These are phyloP conservation scores for Solanum paucissectum DNA, from an alignment of 257 asterid genomes.

Conservation along the genomic window DNA sequence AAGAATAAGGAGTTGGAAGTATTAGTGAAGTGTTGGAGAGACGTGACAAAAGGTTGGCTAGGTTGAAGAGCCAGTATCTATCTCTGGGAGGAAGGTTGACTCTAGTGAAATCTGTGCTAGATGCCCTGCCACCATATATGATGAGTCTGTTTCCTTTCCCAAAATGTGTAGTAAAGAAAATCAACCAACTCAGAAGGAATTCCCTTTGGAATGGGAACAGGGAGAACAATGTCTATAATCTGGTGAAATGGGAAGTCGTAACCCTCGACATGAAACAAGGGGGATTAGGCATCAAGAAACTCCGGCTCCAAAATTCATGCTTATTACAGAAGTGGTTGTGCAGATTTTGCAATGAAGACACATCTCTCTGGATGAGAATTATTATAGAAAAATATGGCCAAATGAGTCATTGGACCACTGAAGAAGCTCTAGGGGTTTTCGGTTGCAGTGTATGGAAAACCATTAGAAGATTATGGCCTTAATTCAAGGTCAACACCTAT, in stretches of 20 bases:
- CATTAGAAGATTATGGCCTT: background rate
- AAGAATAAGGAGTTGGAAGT: too few species aligned
- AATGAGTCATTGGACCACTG: background rate
- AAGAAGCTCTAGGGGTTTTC: background rate
- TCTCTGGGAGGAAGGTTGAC: too few species aligned
- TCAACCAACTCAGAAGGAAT: background rate
- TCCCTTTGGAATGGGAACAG: background rate
- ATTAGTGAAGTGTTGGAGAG: too few species aligned
- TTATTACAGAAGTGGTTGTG: background rate
- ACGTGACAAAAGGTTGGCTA: too few species aligned
- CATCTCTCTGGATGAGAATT: background rate
- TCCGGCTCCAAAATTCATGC: background rate
- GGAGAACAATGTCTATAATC: background rate
- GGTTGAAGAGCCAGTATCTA: too few species aligned
- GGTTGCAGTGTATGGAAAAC: background rate
- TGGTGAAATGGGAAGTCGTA: background rate
- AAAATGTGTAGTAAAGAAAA: too few species aligned
- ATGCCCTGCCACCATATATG: too few species aligned
- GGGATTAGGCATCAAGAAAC: background rate
- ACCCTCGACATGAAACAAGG: background rate
- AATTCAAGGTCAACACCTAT: background rate
- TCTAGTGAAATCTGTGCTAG: too few species aligned
- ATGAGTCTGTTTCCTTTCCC: too few species aligned
- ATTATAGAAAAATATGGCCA: background rate
- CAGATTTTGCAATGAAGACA: background rate